These are phyloP conservation scores for Raddia distichophylla DNA, from an alignment of 176 grass and related monocot genomes.

Conservation along the genomic window DNA sequence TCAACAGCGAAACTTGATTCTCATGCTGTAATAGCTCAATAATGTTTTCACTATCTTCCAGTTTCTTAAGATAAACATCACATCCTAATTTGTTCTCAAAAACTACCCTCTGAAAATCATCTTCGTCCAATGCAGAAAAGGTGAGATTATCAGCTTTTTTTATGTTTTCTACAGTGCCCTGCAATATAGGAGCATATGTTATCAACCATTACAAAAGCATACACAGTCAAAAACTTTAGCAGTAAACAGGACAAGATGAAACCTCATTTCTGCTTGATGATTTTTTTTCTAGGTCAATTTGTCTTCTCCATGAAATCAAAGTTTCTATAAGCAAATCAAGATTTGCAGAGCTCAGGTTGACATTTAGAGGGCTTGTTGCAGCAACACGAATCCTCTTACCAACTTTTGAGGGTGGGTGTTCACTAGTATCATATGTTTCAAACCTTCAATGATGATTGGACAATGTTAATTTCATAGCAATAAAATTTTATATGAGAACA, in stretches of 20 bases:
- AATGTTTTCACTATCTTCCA: conserved; percentile 55
- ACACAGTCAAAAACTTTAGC: background rate
- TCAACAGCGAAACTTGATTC: conserved; percentile 61
- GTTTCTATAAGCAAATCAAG: conserved; percentile 90
- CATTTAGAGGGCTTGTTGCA: conserved; percentile 79
- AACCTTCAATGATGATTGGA: conserved; percentile 64
- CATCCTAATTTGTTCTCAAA: conserved; percentile 94
- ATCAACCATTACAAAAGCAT: conserved; percentile 20
- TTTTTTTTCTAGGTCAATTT: conserved; percentile 74
- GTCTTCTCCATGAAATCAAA: conserved; percentile 85
- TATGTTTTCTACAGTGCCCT: conserved; percentile 58
- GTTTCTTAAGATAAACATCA: conserved; percentile 88
- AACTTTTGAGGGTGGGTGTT: conserved; percentile 79
- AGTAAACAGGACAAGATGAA: conserved; percentile 34
- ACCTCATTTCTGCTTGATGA: conserved; percentile 78
- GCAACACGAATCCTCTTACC: conserved; percentile 84
- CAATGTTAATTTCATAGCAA: conserved; percentile 39
- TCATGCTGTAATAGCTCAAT: conserved; percentile 70
- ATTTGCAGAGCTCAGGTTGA: conserved; percentile 83
- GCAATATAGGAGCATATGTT: conserved; percentile 30
- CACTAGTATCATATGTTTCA: conserved; percentile 85
- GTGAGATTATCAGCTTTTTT: conserved; percentile 48
- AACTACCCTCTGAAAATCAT: conserved; percentile 86
- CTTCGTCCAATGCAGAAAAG: conserved; percentile 84
- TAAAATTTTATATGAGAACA: conserved; percentile 24